Percentiles rank a stretch among this genome's conserved stretches.
These are phyloP conservation scores for Sugiyamaella grinbergsii DNA, from an alignment of 1,139 yeast genomes.

Conservation along the genomic window DNA sequence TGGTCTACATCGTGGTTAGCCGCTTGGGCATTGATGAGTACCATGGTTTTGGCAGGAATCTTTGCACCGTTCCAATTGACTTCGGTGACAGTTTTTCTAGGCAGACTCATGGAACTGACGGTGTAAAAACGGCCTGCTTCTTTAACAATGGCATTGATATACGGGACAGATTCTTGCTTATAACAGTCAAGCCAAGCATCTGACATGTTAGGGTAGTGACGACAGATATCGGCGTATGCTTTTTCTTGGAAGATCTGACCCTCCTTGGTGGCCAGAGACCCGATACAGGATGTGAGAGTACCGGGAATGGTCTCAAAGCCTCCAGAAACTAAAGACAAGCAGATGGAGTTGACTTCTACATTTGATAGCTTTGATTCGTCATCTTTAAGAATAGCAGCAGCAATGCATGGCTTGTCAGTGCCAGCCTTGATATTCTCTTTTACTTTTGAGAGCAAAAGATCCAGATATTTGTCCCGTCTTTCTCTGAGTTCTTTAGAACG, in stretches of 20 bases:
- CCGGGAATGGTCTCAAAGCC: slow-evolving; percentile 73
- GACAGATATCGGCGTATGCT: slow-evolving; percentile 47
- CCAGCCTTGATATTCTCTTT: slow-evolving; percentile 35
- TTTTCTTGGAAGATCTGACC: slow-evolving; percentile 51
- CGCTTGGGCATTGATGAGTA: slow-evolving; percentile 68
- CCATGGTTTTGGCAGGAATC: slow-evolving; percentile 57
- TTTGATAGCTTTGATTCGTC: slow-evolving; percentile 35
- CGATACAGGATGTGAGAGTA: slow-evolving; percentile 60
- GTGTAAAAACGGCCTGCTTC: slow-evolving; percentile 65
- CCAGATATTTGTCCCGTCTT: slow-evolving; percentile 58
- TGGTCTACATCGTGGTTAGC: slow-evolving; percentile 62
- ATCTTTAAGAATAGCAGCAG: slow-evolving; percentile 48
- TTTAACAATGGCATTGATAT: slow-evolving; percentile 56
- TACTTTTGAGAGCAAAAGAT: slow-evolving; percentile 42
- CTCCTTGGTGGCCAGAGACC: slow-evolving; percentile 55
- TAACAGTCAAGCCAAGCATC: slow-evolving; percentile 53
- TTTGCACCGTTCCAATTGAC: slow-evolving; percentile 45
- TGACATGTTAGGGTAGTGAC: slow-evolving; percentile 40
- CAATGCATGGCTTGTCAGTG: slow-evolving; percentile 46
- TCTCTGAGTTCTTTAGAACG: slow-evolving; percentile 46
- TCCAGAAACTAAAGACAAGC: slow-evolving; percentile 73
- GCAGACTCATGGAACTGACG: slow-evolving; percentile 65
- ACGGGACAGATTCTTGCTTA: slow-evolving; percentile 47
- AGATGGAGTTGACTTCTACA: slow-evolving; percentile 58
- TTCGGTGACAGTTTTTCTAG: slow-evolving; percentile 57